Evolutionary conservation across 495 filamentous ascomycete genomes (phyloP).

Genomic region (Annulohypoxylon moriforme): DNA sequence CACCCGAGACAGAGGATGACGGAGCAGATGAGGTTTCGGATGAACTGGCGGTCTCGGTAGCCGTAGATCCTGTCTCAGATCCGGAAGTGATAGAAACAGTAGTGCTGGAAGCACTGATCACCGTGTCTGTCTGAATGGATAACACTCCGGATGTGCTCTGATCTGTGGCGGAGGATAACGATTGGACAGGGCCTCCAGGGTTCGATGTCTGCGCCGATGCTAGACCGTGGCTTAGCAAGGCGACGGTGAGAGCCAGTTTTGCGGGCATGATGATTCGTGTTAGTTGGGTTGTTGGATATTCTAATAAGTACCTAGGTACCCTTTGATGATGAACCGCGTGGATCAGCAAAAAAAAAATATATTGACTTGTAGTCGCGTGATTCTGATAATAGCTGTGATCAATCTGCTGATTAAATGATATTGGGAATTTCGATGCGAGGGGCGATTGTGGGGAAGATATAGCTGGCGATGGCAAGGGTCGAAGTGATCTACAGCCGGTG

Average conservation of each 20-base stretch:
- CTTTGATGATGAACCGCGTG: not conserved
- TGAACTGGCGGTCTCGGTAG: constrained; percentile 6
- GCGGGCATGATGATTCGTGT: constrained; percentile 21
- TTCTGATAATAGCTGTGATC: not conserved
- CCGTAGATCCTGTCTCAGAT: constrained; percentile 10
- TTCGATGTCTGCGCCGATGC: constrained; percentile 31
- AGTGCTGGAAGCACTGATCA: not conserved
- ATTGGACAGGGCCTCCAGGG: constrained; percentile 32
- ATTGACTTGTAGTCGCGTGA: not conserved
- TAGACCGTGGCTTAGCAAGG: constrained; percentile 16
- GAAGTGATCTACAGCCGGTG: constrained; percentile 4
- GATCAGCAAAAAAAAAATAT: not conserved
- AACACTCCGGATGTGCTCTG: constrained; percentile 18
- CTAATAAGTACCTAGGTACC: no score
- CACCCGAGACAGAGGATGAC: constrained; percentile 24
- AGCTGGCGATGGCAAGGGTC: not conserved
- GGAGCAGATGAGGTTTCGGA: constrained; percentile 8
- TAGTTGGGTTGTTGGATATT: not conserved
- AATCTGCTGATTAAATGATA: constrained; percentile 16
- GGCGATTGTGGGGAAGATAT: constrained; percentile 13
- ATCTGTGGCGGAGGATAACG: constrained; percentile 21
- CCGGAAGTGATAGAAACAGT: constrained; percentile 3
- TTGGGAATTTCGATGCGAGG: not conserved
- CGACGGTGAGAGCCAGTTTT: constrained; percentile 7
- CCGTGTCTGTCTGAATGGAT: constrained; percentile 27